phyloP scores from a whole-genome alignment of 148 eudicot genomes.

The Rhododendron ferrugineum region DNA sequence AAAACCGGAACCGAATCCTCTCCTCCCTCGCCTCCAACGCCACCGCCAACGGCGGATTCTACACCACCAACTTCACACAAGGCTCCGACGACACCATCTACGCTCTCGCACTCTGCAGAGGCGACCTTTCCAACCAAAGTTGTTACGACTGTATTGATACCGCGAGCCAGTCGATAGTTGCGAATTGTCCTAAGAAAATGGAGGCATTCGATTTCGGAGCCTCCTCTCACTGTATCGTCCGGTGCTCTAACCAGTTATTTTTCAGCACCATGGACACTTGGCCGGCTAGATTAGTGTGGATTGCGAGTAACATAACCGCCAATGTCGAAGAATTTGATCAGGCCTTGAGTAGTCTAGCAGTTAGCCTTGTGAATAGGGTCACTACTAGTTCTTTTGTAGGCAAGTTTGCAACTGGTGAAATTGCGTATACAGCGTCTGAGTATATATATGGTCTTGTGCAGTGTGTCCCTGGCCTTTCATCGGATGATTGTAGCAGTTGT shows the following conservation, averaged over 20 bases:
- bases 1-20: not conserved
- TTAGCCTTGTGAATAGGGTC: not conserved
- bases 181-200: not conserved
- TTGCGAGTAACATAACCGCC: not conserved
- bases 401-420: too few relatives aligned
- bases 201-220: not conserved
- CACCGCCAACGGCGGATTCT: not conserved
- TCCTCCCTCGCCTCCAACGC: conserved; percentile 6
- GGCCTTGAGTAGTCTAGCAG: conserved; percentile 10
- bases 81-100: not conserved
- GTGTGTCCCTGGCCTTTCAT: too few relatives aligned
- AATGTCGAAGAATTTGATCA: not conserved
- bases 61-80: not conserved
- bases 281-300: not conserved
- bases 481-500: conserved; percentile 15
- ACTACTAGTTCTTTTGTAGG: too few relatives aligned
- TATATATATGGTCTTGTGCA: too few relatives aligned
- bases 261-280: not conserved
- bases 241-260: not conserved
- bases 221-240: not conserved
- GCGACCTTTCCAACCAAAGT: not conserved
- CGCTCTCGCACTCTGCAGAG: not conserved
- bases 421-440: too few relatives aligned
- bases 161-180: not conserved
- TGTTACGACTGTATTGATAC: not conserved